These are phyloP conservation scores for Pythium diclinum DNA, from an alignment of 352 stramenopile genomes.

Conservation along the genomic window DNA sequence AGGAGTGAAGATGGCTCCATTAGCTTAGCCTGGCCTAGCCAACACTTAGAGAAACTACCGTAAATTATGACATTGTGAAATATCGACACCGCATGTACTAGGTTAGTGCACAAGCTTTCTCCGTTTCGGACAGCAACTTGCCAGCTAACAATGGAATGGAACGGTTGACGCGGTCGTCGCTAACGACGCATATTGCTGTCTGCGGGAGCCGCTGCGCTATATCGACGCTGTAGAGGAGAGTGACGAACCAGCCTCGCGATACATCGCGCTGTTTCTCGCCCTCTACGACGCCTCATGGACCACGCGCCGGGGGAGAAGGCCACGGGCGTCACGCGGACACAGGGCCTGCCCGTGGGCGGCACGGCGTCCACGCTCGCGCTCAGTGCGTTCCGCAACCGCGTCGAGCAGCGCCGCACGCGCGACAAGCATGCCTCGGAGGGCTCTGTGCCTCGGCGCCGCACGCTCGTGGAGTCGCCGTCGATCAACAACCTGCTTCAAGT, in stretches of 20 bases:
- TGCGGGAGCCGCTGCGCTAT: not conserved
- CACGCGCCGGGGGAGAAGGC: constrained; percentile 13
- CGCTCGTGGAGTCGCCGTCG: constrained; percentile 9
- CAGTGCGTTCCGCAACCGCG: constrained; percentile 33
- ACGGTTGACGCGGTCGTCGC: not conserved
- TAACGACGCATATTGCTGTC: not conserved
- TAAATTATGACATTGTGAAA: constrained; percentile 1
- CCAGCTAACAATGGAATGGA: constrained; percentile 11
- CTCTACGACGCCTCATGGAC: constrained; percentile 1
- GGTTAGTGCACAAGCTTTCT: not conserved
- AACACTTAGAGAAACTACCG: not conserved
- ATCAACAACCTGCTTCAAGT: constrained; percentile 6
- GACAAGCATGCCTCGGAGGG: constrained; percentile 19
- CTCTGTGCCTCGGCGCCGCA: not conserved
- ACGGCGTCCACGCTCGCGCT: constrained; percentile 37
- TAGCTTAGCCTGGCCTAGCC: not conserved
- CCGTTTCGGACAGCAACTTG: constrained; percentile 5
- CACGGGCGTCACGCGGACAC: constrained; percentile 19
- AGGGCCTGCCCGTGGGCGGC: constrained; percentile 18
- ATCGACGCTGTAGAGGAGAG: not conserved
- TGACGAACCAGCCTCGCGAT: not conserved
- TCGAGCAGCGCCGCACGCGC: constrained; percentile 36
- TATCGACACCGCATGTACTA: not conserved
- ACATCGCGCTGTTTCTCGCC: not conserved
- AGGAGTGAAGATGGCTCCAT: constrained; percentile 2